Evolutionary conservation across 352 stramenopile genomes (phyloP).

Genomic region (Pythium aquatile): DNA sequence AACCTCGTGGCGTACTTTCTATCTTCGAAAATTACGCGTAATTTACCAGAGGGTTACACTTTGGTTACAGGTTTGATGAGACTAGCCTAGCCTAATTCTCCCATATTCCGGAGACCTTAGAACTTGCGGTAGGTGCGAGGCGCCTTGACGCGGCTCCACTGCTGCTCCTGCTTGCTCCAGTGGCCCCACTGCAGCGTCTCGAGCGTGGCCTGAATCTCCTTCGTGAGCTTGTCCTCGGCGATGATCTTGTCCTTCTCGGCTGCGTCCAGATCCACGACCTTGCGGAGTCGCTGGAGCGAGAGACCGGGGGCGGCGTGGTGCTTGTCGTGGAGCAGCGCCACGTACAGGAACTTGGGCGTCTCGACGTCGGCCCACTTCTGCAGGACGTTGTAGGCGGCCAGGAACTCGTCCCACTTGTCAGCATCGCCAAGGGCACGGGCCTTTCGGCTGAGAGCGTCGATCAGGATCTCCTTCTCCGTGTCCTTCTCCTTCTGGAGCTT

Average conservation of each 20-base stretch:
- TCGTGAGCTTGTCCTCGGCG: slow-evolving; percentile 52
- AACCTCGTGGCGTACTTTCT: neutral
- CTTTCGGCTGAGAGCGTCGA: slow-evolving; percentile 66
- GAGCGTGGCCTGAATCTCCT: slow-evolving; percentile 39
- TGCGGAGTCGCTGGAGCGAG: slow-evolving; percentile 67
- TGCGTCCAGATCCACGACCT: slow-evolving; percentile 56
- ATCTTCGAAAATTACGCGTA: neutral
- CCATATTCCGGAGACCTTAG: slow-evolving; percentile 21
- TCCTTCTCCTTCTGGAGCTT: slow-evolving; percentile 80
- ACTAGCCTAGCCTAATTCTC: slow-evolving; percentile 5
- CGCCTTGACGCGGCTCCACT: slow-evolving; percentile 58
- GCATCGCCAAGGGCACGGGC: slow-evolving; percentile 67
- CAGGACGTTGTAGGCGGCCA: slow-evolving; percentile 43
- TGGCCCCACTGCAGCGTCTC: slow-evolving; percentile 53
- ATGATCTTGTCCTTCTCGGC: slow-evolving; percentile 71
- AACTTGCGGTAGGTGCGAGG: slow-evolving; percentile 63
- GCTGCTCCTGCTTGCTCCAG: slow-evolving; percentile 48
- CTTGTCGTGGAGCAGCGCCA: slow-evolving; percentile 58
- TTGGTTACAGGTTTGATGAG: neutral
- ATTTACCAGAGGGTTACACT: neutral
- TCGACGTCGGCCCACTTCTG: slow-evolving; percentile 82
- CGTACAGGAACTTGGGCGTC: slow-evolving; percentile 47
- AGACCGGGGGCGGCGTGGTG: slow-evolving; percentile 47
- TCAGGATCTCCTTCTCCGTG: slow-evolving; percentile 60
- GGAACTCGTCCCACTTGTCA: slow-evolving; percentile 55